Percentiles rank a stretch among this genome's conserved stretches.
Evolutionary conservation across 2,329 filamentous ascomycete genomes (phyloP).

Genomic region (Cryoendolithus antarcticus): DNA sequence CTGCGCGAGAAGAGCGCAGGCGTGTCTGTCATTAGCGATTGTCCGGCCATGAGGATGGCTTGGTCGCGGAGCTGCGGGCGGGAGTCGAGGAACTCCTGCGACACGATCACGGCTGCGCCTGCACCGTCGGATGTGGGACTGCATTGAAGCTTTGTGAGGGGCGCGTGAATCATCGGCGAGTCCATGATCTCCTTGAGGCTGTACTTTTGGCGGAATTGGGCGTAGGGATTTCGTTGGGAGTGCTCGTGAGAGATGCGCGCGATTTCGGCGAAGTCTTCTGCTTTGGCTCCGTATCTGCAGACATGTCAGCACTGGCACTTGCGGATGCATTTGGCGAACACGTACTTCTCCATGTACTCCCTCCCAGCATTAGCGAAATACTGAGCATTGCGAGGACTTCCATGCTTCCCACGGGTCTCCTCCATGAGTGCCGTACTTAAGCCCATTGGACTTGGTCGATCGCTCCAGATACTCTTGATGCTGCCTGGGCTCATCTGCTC

Average conservation of each 20-base stretch:
- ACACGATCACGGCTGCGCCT: constrained; percentile 79
- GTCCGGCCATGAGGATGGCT: constrained; percentile 80
- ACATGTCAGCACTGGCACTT: background rate
- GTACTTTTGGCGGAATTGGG: constrained; percentile 89
- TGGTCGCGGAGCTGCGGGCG: constrained; percentile 68
- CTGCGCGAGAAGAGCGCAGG: constrained; percentile 66
- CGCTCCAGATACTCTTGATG: constrained; percentile 70
- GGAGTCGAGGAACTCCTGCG: constrained; percentile 73
- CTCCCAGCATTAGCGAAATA: constrained; percentile 92
- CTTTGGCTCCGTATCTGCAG: constrained; percentile 56
- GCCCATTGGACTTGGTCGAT: constrained; percentile 67
- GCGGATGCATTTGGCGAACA: background rate
- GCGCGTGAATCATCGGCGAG: constrained; percentile 65
- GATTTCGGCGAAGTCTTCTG: constrained; percentile 77
- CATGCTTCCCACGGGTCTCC: constrained; percentile 15
- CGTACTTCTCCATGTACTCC: constrained; percentile 82
- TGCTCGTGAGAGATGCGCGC: constrained; percentile 86
- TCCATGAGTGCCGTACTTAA: constrained; percentile 52
- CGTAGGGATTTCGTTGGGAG: constrained; percentile 85
- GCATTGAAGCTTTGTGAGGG: constrained; percentile 95
- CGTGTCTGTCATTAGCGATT: constrained; percentile 71
- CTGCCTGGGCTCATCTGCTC: constrained; percentile 95
- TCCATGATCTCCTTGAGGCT: constrained; percentile 68
- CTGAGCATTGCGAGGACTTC: constrained; percentile 37
- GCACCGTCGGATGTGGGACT: constrained; percentile 91